These are phyloP conservation scores for Cyclostephanos invisitatus DNA, from an alignment of 108 stramenopile genomes.

Conservation along the genomic window DNA sequence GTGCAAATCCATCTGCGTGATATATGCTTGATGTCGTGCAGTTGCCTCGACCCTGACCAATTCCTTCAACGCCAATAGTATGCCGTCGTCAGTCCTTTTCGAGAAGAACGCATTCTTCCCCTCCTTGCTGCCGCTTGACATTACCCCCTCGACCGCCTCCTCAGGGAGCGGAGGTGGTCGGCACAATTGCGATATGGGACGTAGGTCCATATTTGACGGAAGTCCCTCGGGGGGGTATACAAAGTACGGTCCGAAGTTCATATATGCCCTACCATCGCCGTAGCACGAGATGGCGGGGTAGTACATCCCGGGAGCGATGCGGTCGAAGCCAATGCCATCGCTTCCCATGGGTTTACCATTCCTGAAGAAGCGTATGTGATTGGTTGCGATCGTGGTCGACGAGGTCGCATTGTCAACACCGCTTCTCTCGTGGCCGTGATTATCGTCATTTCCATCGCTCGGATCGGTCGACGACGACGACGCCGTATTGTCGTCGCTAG, in stretches of 20 bases:
- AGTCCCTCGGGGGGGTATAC: conserved; percentile 65
- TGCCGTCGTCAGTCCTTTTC: conserved; percentile 52
- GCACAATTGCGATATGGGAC: conserved; percentile 63
- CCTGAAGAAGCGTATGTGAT: conserved; percentile 89
- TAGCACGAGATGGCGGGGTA: conserved; percentile 85
- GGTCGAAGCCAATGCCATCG: conserved; percentile 65
- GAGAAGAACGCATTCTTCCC: conserved; percentile 54
- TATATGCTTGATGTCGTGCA: conserved; percentile 55
- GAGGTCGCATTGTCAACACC: not conserved
- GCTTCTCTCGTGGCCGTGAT: not conserved
- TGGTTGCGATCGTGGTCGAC: conserved; percentile 19
- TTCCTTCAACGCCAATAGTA: conserved; percentile 61
- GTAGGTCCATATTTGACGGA: conserved; percentile 41
- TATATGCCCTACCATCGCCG: conserved; percentile 63
- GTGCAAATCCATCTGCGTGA: conserved; percentile 53
- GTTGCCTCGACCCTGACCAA: conserved; percentile 61
- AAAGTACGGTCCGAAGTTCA: conserved; percentile 87
- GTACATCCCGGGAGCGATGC: conserved; percentile 66
- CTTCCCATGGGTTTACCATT: conserved; percentile 87
- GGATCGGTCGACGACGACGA: not conserved
- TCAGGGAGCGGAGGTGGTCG: conserved; percentile 58
- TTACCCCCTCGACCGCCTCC: conserved; percentile 53
- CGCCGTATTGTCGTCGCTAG: not conserved
- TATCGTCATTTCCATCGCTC: not conserved
- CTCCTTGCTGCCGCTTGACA: conserved; percentile 39